These are phyloP conservation scores for Colletotrichum sp. DNA, from an alignment of 2,329 filamentous ascomycete genomes.

Conservation along the genomic window DNA sequence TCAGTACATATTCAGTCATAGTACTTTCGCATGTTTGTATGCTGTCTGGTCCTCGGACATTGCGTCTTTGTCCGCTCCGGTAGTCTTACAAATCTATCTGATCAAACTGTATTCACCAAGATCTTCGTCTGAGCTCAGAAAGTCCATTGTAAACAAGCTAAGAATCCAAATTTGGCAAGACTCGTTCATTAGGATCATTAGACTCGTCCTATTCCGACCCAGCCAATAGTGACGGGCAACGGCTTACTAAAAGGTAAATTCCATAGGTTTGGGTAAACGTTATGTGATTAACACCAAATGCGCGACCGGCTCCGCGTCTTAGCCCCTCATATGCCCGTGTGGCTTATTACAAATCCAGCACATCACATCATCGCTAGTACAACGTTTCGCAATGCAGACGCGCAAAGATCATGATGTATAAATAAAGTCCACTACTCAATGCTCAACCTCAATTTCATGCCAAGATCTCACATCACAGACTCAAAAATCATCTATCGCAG, in stretches of 20 bases:
- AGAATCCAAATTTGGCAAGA: neutral
- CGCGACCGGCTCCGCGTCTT: neutral
- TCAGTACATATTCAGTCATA: neutral
- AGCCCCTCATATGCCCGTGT: neutral
- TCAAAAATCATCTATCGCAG: neutral
- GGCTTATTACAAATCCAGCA: neutral
- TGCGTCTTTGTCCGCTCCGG: neutral
- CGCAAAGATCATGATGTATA: rapidly evolving
- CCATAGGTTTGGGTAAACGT: rapidly evolving
- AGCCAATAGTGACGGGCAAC: neutral
- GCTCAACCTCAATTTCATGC: neutral
- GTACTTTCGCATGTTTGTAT: neutral
- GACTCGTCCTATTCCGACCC: neutral
- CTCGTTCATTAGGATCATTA: neutral
- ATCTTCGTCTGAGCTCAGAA: neutral
- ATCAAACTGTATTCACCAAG: rapidly evolving
- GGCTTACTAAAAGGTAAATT: neutral
- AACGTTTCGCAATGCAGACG: neutral
- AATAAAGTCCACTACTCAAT: neutral
- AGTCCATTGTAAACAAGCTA: neutral
- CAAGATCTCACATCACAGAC: neutral
- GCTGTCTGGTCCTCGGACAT: neutral
- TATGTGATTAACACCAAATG: neutral
- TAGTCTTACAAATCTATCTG: neutral
- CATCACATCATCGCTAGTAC: neutral